Conservation (phyloP, 2,329 filamentous ascomycete species). For the Neopestalotiopsis clavispora region DNA sequence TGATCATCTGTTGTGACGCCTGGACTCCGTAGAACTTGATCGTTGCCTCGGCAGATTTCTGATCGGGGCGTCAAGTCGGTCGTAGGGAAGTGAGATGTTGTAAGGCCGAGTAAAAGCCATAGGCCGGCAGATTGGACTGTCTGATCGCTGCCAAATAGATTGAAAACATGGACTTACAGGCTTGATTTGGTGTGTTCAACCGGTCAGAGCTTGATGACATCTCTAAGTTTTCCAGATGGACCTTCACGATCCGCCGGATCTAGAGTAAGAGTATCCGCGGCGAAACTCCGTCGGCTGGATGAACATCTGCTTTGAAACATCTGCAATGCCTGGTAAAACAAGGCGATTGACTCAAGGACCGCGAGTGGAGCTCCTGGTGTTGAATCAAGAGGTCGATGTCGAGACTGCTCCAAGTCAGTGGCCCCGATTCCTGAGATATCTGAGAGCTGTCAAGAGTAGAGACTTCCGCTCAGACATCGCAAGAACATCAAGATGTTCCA, state of each 20-base stretch:
- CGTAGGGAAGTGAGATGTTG: neutral
- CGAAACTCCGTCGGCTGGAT: neutral
- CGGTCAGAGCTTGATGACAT: neutral
- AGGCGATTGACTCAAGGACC: too few species aligned
- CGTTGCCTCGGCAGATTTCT: neutral
- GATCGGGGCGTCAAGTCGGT: neutral
- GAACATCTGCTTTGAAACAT: too few species aligned
- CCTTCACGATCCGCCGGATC: neutral
- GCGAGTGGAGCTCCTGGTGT: too few species aligned
- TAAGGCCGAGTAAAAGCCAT: neutral
- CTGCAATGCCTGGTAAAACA: too few species aligned
- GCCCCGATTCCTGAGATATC: too few species aligned
- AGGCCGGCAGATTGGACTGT: neutral
- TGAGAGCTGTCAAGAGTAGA: too few species aligned
- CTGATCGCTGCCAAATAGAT: neutral
- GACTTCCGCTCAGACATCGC: too few species aligned
- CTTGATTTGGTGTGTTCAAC: neutral
- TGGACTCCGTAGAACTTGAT: neutral
- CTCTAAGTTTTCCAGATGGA: neutral
- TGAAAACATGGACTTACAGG: neutral
- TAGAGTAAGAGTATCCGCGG: neutral
- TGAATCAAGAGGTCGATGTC: too few species aligned
- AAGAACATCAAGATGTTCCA: too few species aligned
- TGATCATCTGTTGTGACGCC: neutral
- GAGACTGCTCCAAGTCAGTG: too few species aligned